Conservation (phyloP, 2,329 filamentous ascomycete genomes). For the Fusarium sp. region DNA sequence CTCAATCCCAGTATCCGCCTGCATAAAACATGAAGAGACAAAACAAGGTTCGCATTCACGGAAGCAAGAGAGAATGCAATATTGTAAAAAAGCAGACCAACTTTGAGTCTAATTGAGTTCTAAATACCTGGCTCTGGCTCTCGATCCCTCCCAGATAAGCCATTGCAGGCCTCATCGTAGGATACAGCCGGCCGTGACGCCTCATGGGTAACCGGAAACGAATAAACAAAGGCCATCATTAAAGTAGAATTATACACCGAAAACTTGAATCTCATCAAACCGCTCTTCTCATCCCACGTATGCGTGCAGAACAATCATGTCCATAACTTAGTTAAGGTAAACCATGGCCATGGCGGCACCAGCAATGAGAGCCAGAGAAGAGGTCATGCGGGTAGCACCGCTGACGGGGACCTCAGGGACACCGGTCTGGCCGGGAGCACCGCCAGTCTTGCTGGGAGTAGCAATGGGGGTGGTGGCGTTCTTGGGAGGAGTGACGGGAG, state of each 20-base stretch:
- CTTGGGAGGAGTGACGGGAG: conserved; percentile 16
- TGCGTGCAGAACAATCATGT: conserved; percentile 36
- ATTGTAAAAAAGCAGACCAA: conserved; percentile 29
- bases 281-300: conserved; percentile 34
- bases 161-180: conserved; percentile 34
- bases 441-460: conserved; percentile 30
- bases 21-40: background rate
- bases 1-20: background rate
- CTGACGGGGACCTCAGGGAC: conserved; percentile 47
- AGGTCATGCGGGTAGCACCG: conserved; percentile 49
- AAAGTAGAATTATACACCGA: conserved; percentile 46
- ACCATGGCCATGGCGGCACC: conserved; percentile 52
- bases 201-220: conserved; percentile 46
- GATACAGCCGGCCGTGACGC: conserved; percentile 44
- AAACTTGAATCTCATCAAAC: conserved; percentile 44
- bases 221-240: conserved; percentile 46
- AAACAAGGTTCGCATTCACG: background rate
- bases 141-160: conserved; percentile 37
- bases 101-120: conserved; percentile 40
- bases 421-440: conserved; percentile 14
- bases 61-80: background rate
- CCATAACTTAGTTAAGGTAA: conserved; percentile 49
- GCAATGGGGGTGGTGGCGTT: conserved; percentile 24
- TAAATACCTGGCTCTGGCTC: conserved; percentile 44
- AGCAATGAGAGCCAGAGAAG: conserved; percentile 50